Evolutionary conservation across 2,329 filamentous ascomycete genomes (phyloP), one percentile per base, ranked within the genome.

Genomic region (Trichophyton mentagrophytes): DNA sequence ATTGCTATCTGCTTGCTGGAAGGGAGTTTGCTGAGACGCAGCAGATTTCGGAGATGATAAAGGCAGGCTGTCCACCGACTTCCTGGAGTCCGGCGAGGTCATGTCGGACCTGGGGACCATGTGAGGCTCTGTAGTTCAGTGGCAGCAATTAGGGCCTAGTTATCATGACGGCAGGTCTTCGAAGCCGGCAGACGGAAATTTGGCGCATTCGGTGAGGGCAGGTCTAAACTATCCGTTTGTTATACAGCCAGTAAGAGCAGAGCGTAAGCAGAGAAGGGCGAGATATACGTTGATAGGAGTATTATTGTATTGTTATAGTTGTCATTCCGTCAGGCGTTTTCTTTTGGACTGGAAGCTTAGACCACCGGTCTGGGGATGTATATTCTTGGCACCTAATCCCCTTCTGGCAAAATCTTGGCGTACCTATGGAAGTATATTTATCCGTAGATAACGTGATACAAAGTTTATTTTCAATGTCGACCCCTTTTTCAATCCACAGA

Each of bases 1-100:
- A 42, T 70, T 70, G 22, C 70, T 73, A 57, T 75, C 73, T 53
- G 73, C 63, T 63, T 72, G 71, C n/a, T 62, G 66, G 30, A 69
- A 67, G 11, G 70, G 51, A 30, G 20, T 70, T 62, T 67, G 80
- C 64, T 86, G 83, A 62, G 77, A 73, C 46, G 80, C 76, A 30
- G 78, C 74, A 46, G 75, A 74, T 11, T 77, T 77, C 30, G 80
- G 78, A 15, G 81, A 78, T 47, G 79, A 74, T 30, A 82, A 78
- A 13, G 82, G 78, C 66, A 87, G 73, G 69, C 82, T 86, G 73
- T 87, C 85, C 68, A 84, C 79, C 65, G 85, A 87, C 75, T 84
- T 85, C 68, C 83, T 81, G 66, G 82, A 81, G 66, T 75, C 80
- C 59, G 80, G 80, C 66, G 82, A 79, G 70, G 80, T 83, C 85